These are phyloP conservation scores for Cystofilobasidium bisporidii DNA, from an alignment of 768 basidiomycete genomes.

Conservation along the genomic window DNA sequence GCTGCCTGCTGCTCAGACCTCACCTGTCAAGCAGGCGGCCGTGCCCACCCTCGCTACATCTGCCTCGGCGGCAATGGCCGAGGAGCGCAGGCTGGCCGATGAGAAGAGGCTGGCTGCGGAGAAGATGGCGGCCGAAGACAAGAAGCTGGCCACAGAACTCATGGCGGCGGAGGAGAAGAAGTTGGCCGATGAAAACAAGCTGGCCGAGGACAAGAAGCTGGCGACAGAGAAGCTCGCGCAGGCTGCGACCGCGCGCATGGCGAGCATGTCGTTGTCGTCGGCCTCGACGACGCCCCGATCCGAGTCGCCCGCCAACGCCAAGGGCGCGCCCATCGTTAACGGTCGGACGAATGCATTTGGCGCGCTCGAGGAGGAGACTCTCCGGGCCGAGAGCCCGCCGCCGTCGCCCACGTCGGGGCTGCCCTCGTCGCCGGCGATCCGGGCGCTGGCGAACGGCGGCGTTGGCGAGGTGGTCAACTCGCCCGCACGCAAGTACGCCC, in stretches of 20 bases:
- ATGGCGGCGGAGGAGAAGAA: too few relatives aligned
- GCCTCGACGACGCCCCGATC: background rate
- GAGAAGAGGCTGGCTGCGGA: too few relatives aligned
- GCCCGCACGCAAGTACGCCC: slow-evolving; percentile 17
- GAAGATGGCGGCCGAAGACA: too few relatives aligned
- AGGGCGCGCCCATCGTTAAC: background rate
- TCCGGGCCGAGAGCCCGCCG: background rate
- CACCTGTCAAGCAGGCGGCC: background rate
- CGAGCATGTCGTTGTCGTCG: too few relatives aligned
- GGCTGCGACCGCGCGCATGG: too few relatives aligned
- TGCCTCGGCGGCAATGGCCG: background rate
- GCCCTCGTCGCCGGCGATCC: background rate
- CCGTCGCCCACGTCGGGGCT: background rate
- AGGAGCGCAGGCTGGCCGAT: too few relatives aligned
- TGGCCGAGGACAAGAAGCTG: too few relatives aligned
- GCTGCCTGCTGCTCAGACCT: background rate
- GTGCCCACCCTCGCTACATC: background rate
- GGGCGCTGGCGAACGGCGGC: background rate
- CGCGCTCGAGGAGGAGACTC: background rate
- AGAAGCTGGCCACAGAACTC: too few relatives aligned
- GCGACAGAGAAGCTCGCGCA: too few relatives aligned
- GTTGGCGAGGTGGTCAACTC: background rate
- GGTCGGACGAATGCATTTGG: background rate
- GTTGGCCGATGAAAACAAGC: too few relatives aligned
- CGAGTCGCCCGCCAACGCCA: background rate